Conservation (phyloP, 495 filamentous ascomycete species). For the Ramalina peruviana region DNA sequence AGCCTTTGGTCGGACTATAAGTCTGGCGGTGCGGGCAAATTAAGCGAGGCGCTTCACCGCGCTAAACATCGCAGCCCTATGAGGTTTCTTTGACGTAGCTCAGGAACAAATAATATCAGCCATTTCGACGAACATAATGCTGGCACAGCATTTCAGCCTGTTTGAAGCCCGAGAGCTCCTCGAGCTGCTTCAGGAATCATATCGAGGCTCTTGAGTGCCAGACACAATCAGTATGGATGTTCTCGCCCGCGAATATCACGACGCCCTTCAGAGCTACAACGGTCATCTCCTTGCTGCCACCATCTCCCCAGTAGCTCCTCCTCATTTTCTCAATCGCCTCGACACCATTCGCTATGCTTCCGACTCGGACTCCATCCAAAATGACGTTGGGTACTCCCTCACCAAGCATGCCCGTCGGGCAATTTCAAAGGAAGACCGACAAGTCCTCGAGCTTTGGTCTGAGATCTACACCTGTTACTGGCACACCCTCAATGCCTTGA, state of each 20-base stretch:
- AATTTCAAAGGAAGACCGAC: conserved; percentile 36
- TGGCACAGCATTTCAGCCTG: too few relatives aligned
- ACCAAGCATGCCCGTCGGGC: conserved; percentile 34
- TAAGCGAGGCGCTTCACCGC: too few relatives aligned
- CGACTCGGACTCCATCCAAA: conserved; percentile 38
- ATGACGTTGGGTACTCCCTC: conserved; percentile 47
- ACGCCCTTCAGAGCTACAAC: conserved; percentile 37
- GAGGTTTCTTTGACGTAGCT: too few relatives aligned
- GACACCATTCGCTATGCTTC: conserved; percentile 46
- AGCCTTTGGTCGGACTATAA: too few relatives aligned
- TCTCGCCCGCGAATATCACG: conserved; percentile 45
- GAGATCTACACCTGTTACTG: conserved; percentile 75
- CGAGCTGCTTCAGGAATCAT: too few relatives aligned
- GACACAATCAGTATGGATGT: conserved; percentile 39
- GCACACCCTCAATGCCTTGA: conserved; percentile 58
- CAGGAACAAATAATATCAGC: too few relatives aligned
- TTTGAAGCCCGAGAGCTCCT: too few relatives aligned
- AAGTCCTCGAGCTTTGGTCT: conserved; percentile 61
- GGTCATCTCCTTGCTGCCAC: conserved; percentile 56
- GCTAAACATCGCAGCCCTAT: too few relatives aligned
- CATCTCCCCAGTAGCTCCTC: conserved; percentile 49
- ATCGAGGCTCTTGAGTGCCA: too few relatives aligned
- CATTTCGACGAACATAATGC: too few relatives aligned
- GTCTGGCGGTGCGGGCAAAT: too few relatives aligned
- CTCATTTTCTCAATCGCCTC: conserved; percentile 42